Base-by-base conservation (phyloP, 352 stramenopile species). In the Phytophthora constricta region DNA sequence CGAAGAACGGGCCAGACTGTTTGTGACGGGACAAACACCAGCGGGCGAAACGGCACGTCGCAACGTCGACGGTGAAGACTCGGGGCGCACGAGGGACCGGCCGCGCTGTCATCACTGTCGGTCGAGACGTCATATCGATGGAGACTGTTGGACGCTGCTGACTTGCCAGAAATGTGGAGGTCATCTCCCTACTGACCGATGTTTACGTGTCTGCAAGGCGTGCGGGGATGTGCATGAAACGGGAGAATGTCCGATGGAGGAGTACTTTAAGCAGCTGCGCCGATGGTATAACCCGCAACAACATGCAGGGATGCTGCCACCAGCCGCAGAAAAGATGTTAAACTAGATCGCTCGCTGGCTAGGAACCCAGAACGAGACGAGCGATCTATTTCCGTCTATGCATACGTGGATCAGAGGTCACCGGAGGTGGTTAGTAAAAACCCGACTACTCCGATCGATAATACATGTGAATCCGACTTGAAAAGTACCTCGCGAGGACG, bases 71-170 rank as follows among this genome's bases (percentile, higher is more conserved):
- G 1, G 16, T 0, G 57, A 23, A 31, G 58, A 55, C 5, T 23
- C 34, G 33, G 46, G 45, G 25, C 54, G 33, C 4, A n/a, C n/a
- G n/a, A n/a, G n/a, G n/a, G 57, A 64, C 1, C 28, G 46, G 9
- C 47, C 48, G 4, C n/a, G 27, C 7, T 70, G 55, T 10, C 23
- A 20, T 9, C 54, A 70, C 16, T 63, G 62, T 14, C 22, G 52
- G 22, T 56, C 45, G 3, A 19, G 10, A 8, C 46, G 53, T 2
- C 55, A 70, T 26, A 4, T 42, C 0, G 55, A 62, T 0, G 20
- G 28, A 45, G 39, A 55, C 19, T 70, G 62, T 33, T 70, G 62
- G 48, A 56, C 9, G 1, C 4, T 57, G 41, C n/a, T 70, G 37
- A 70, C 48, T 0, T 72, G 64, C 26, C 41, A 51, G 22, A 57